Percentiles rank a stretch among this genome's conserved stretches.
These are phyloP conservation scores for Plantago elongata DNA, from an alignment of 257 asterid genomes.

Conservation along the genomic window DNA sequence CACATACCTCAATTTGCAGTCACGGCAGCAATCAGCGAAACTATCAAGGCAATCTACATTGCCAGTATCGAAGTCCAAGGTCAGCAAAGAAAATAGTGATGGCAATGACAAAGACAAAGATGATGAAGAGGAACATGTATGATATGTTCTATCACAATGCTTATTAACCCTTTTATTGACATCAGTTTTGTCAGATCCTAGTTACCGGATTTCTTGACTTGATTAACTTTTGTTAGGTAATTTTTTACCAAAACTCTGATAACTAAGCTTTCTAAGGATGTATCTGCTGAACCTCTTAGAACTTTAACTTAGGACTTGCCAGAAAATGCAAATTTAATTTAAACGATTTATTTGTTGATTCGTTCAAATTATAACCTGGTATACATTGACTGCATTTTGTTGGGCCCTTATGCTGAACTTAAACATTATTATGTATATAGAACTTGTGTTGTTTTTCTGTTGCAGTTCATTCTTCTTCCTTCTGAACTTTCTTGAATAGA, in stretches of 20 bases:
- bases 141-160: slow-evolving; percentile 18
- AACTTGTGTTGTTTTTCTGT: background rate
- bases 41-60: slow-evolving; percentile 42
- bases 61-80: slow-evolving; percentile 72
- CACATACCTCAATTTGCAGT: slow-evolving; percentile 78
- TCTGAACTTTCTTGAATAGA: too few species aligned
- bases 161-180: background rate
- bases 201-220: background rate
- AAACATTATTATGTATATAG: background rate
- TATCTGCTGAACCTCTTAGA: background rate
- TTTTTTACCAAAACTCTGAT: background rate
- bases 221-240: slow-evolving; percentile 6
- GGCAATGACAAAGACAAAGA: slow-evolving; percentile 32
- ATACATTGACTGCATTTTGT: slow-evolving; percentile 15
- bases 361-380: slow-evolving; percentile 3
- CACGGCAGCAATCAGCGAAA: slow-evolving; percentile 47
- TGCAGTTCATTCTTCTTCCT: background rate
- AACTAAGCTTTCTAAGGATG: background rate
- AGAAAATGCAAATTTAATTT: background rate
- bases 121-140: slow-evolving; percentile 54
- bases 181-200: background rate
- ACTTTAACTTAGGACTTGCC: background rate
- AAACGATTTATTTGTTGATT: slow-evolving; percentile 12
- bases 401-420: background rate
- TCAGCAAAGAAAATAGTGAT: slow-evolving; percentile 65